Base-by-base conservation (phyloP, 441 rosid species). In the Lepidium campestre region DNA sequence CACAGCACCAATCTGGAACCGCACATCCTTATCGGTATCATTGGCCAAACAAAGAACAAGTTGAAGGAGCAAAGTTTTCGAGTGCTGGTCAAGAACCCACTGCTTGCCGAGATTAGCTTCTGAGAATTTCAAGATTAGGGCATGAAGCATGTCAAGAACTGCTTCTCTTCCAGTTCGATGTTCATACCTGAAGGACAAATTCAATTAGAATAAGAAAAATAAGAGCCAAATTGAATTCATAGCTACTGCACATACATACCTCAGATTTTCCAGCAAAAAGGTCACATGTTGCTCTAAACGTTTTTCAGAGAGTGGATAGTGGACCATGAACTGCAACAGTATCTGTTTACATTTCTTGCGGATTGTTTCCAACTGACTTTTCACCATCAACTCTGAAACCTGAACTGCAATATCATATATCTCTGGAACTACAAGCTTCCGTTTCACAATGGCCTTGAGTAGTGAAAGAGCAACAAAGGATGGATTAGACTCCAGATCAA, bases 81-180 rank as follows among this genome's bases (percentile, higher is more conserved):
- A 86, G 74, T 90, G 96, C 58, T 78, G 72, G 63, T 88, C 83
- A 73, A 92, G 73, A 73, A 78, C 68, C 8, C 64, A 79, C 74
- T 65, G 70, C 17, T 87, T 89, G 58, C 86, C 87, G 4, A 42
- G 44, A 23, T 29, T 41, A 57, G 66, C 35, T 10, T 46, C 31
- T 41, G 78, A 74, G 13, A 68, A 57, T 81, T 95, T 88, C 57
- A 68, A 70, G 58, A 92, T 79, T 15, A 95, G 85, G 10, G 87
- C 83, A 56, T 80, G 82, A 25, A 95, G 91, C 96, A 87, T 90
- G 77, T 86, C 95, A 69, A 95, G 92, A 32, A 89, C 96, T 53
- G 98, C 90, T 73, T 85, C 85, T 81, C 98, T 87, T 75, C 99
- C 99, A 69, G 86, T 82, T 70, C 90, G 61, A 85, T 85, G 84